These are phyloP conservation scores for Bryum argenteum DNA, from an alignment of 225 moss, liverwort and hornwort species.

Conservation along the genomic window DNA sequence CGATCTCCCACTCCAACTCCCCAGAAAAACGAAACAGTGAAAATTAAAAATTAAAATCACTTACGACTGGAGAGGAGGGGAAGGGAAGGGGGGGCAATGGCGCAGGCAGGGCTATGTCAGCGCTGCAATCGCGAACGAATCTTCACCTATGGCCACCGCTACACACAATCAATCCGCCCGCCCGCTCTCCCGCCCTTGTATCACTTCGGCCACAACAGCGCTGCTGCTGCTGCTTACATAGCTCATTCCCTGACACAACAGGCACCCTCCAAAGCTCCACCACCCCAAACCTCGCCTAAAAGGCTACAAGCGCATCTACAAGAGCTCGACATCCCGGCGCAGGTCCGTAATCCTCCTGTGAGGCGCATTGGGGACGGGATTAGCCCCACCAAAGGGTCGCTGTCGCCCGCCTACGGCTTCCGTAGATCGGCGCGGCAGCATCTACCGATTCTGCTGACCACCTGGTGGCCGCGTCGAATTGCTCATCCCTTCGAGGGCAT, in stretches of 20 bases:
- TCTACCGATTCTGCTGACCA: conserved; percentile 14
- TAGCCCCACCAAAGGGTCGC: conserved; percentile 11
- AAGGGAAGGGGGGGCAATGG: conserved; percentile 25
- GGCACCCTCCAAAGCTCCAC: neutral
- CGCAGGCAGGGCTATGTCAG: conserved; percentile 27
- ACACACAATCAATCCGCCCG: conserved; percentile 11
- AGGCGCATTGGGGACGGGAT: neutral
- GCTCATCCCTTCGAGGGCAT: conserved; percentile 21
- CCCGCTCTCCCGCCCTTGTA: neutral
- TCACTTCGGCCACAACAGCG: neutral
- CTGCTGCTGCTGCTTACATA: conserved; percentile 15
- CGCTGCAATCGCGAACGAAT: conserved; percentile 37
- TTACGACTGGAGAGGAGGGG: too few species aligned
- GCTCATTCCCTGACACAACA: conserved; percentile 21
- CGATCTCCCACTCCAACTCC: conserved; percentile 42
- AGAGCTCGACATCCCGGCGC: rapidly evolving
- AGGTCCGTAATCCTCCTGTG: conserved; percentile 1
- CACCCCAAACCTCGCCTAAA: neutral
- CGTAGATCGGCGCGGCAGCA: neutral
- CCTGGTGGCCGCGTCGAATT: conserved; percentile 24
- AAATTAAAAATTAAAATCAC: conserved; percentile 14
- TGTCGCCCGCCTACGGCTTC: neutral
- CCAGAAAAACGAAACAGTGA: conserved; percentile 34
- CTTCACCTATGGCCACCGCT: conserved; percentile 20
- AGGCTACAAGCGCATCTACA: conserved; percentile 29